phyloP scores from a whole-genome alignment of 305 asterid species.

The Vinca major region DNA sequence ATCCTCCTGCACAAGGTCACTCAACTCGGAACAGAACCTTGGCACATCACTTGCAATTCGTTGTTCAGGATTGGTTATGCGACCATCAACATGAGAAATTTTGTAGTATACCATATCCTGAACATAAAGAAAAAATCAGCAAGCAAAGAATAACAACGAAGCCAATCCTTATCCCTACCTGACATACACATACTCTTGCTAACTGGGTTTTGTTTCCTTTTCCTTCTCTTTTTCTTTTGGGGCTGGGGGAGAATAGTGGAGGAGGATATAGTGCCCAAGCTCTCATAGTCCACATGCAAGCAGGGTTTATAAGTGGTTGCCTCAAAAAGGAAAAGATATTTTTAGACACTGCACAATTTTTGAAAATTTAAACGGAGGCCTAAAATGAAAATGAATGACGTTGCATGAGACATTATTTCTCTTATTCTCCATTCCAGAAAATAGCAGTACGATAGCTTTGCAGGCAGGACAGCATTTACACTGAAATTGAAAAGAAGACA shows the following conservation, averaged over 20 bases:
- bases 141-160: constrained; percentile 7
- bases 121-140: constrained; percentile 19
- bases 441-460: background rate
- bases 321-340: background rate
- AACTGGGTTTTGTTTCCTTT: background rate
- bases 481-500: background rate
- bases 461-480: background rate
- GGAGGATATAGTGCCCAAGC: background rate
- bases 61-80: constrained; percentile 91
- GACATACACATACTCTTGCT: background rate
- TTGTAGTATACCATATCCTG: constrained; percentile 99
- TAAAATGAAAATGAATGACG: background rate
- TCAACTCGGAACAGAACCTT: constrained; percentile 86
- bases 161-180: background rate
- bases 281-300: background rate
- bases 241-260: background rate
- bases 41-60: constrained; percentile 98
- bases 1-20: constrained; percentile 98
- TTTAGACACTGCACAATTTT: background rate
- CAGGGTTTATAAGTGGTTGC: background rate
- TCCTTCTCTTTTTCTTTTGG: background rate
- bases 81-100: constrained; percentile 95
- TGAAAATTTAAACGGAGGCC: background rate
- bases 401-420: background rate
- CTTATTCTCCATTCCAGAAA: background rate